These are phyloP conservation scores for Curvularia hawaiiensis DNA, from an alignment of 2,329 filamentous ascomycete genomes.

Conservation along the genomic window DNA sequence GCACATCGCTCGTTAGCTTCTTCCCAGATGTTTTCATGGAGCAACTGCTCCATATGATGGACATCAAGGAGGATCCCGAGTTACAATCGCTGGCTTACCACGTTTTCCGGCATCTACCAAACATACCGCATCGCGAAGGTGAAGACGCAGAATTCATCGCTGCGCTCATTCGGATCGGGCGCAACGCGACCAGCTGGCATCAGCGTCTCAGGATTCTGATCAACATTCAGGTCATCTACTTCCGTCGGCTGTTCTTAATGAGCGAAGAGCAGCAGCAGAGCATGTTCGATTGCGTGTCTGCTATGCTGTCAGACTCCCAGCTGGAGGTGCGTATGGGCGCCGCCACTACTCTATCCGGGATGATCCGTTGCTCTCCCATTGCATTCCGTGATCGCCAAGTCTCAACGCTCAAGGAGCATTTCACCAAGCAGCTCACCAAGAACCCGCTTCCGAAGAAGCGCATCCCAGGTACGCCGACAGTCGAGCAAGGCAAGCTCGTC, in stretches of 20 bases:
- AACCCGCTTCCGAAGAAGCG: constrained; percentile 83
- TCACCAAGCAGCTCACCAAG: constrained; percentile 74
- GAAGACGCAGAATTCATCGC: constrained; percentile 85
- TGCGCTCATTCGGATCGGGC: constrained; percentile 85
- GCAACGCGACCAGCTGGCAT: constrained; percentile 86
- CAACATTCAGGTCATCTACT: constrained; percentile 99
- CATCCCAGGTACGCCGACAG: constrained; percentile 68
- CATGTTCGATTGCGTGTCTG: constrained; percentile 90
- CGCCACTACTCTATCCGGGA: constrained; percentile 90
- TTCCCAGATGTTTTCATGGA: constrained; percentile 90
- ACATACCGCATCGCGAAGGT: constrained; percentile 87
- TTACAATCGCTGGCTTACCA: constrained; percentile 93
- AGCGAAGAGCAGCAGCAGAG: constrained; percentile 73
- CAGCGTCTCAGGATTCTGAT: constrained; percentile 92
- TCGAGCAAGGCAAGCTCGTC: constrained; percentile 76
- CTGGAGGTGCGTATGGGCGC: constrained; percentile 93
- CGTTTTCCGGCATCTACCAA: constrained; percentile 94
- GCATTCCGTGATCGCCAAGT: constrained; percentile 80
- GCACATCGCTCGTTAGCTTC: constrained; percentile 86
- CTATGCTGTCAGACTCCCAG: constrained; percentile 90
- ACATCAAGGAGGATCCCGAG: constrained; percentile 97
- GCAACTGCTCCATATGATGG: constrained; percentile 98
- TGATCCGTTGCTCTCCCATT: constrained; percentile 94
- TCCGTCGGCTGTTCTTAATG: constrained; percentile 91
- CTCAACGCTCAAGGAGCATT: constrained; percentile 74